phyloP scores from a whole-genome alignment of 495 filamentous ascomycete species.

The Talaromyces adpressus region DNA sequence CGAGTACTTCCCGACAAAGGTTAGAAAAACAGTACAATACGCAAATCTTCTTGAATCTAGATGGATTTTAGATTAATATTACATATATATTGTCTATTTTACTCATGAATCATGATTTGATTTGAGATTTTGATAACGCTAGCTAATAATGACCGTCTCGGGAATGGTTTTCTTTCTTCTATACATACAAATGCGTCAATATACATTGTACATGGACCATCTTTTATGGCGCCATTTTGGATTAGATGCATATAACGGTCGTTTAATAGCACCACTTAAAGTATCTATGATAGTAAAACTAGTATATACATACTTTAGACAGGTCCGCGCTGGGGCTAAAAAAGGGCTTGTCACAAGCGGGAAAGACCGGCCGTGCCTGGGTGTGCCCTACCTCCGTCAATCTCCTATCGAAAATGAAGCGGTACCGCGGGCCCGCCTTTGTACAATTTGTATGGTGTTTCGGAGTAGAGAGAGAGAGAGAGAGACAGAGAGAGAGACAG shows the following conservation, averaged over 20 bases:
- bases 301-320: neutral
- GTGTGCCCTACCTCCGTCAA: neutral
- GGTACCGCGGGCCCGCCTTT: neutral
- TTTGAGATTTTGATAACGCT: neutral
- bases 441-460: neutral
- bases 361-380: neutral
- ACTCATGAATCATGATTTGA: neutral
- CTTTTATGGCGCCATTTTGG: neutral
- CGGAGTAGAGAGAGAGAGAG: too few relatives aligned
- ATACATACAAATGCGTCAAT: neutral
- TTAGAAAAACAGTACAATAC: neutral
- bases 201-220: neutral
- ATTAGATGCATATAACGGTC: neutral
- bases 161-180: neutral
- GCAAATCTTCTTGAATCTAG: neutral
- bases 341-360: neutral
- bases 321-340: neutral
- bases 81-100: neutral
- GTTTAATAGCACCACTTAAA: neutral
- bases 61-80: neutral
- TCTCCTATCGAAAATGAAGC: neutral
- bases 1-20: neutral
- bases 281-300: too few relatives aligned
- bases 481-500: too few relatives aligned
- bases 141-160: neutral